Evolutionary conservation across 2,329 filamentous ascomycete species (phyloP).

Genomic region (Trichoderma simmonsii): DNA sequence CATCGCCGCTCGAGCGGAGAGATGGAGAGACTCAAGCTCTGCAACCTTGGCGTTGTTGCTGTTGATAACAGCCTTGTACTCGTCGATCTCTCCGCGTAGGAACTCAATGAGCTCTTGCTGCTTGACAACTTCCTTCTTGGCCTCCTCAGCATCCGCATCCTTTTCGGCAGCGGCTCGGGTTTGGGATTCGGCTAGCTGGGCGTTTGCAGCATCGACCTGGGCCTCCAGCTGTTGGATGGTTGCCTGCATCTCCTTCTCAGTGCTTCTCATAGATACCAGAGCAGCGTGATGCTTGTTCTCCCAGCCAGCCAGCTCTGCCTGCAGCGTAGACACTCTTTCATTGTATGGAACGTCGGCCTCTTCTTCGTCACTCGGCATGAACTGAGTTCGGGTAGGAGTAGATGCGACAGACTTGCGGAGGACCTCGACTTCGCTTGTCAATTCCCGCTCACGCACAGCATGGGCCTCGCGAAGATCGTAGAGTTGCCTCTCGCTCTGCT

Average conservation of each 20-base stretch:
- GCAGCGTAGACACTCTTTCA: constrained; percentile 61
- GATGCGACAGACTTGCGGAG: constrained; percentile 56
- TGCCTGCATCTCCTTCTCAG: constrained; percentile 68
- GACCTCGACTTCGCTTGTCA: constrained; percentile 66
- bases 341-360: constrained; percentile 44
- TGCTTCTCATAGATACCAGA: constrained; percentile 66
- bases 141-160: not conserved
- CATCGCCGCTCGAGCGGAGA: constrained; percentile 63
- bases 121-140: constrained; percentile 43
- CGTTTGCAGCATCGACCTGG: constrained; percentile 52
- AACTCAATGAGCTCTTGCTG: constrained; percentile 59
- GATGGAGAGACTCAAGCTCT: constrained; percentile 70
- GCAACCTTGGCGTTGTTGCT: constrained; percentile 67
- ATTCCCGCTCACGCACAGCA: constrained; percentile 68
- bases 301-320: constrained; percentile 71
- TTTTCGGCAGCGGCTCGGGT: constrained; percentile 37
- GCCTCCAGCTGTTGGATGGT: constrained; percentile 72
- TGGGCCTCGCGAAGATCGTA: constrained; percentile 70
- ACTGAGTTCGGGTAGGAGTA: constrained; percentile 17
- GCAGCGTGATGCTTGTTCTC: constrained; percentile 70
- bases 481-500: constrained; percentile 81
- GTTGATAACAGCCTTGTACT: constrained; percentile 73
- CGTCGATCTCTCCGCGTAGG: constrained; percentile 72
- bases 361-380: constrained; percentile 29
- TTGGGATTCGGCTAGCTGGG: constrained; percentile 45